A percentile compares a stretch with the other conserved stretches of the same genome.
Conservation (phyloP, 1,284 basidiomycete genomes). For the Albatrellus sp. region DNA sequence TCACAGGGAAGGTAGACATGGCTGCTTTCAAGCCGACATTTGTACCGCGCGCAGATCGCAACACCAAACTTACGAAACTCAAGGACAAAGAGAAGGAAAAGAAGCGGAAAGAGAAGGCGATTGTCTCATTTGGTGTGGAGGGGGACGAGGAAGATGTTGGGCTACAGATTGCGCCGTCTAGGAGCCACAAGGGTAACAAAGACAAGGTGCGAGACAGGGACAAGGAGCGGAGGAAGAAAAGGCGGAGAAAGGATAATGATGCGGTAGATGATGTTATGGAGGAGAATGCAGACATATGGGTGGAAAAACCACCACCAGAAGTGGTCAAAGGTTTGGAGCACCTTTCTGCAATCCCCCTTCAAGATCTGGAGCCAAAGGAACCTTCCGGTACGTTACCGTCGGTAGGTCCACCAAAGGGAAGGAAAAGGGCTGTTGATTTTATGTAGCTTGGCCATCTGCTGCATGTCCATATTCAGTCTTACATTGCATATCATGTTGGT, state of each 20-base stretch:
- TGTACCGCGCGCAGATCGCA: conserved; percentile 38
- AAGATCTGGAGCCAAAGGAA: conserved; percentile 9
- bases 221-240: conserved; percentile 16
- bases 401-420: conserved; percentile 23
- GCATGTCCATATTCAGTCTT: background rate
- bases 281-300: conserved; percentile 47
- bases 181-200: conserved; percentile 20
- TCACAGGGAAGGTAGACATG: conserved; percentile 35
- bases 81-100: conserved; percentile 31
- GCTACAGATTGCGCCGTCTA: conserved; percentile 26
- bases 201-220: conserved; percentile 23
- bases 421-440: conserved; percentile 60
- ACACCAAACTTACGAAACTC: conserved; percentile 19
- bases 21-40: conserved; percentile 74
- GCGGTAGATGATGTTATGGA: conserved; percentile 20
- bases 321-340: conserved; percentile 21
- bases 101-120: conserved; percentile 30
- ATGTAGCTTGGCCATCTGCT: conserved; percentile 21
- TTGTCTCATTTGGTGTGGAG: conserved; percentile 54
- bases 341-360: background rate
- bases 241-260: conserved; percentile 21
- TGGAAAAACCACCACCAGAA: conserved; percentile 42
- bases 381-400: background rate
- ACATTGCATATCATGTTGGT: background rate
- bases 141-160: conserved; percentile 43